Conservation (phyloP, 805 yeast genomes). For the Wickerhamomyces rabaulensis region DNA sequence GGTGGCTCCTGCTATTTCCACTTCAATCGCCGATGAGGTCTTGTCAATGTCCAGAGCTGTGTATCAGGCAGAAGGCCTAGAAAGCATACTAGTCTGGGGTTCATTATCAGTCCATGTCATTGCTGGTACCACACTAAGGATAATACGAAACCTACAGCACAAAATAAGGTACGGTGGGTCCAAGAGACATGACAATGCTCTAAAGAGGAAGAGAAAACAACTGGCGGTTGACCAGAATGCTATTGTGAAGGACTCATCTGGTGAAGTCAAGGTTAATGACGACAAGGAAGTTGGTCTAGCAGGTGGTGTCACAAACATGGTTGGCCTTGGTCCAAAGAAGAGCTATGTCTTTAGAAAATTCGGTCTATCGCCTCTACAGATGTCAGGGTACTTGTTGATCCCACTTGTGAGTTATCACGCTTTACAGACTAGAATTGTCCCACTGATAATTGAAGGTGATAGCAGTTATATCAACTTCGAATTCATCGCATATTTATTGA, state of each 20-base stretch:
- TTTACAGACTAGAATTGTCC: constrained; percentile 41
- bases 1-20: constrained; percentile 45
- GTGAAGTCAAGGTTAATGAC: constrained; percentile 25
- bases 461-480: constrained; percentile 49
- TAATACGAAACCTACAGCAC: constrained; percentile 29
- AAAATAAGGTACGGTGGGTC: constrained; percentile 20
- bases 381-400: constrained; percentile 53
- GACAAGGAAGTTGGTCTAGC: constrained; percentile 54
- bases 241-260: constrained; percentile 5
- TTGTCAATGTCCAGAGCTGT: constrained; percentile 56
- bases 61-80: constrained; percentile 52
- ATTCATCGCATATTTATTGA: constrained; percentile 40
- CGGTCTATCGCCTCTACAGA: constrained; percentile 52
- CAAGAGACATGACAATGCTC: constrained; percentile 18
- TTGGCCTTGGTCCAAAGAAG: constrained; percentile 50
- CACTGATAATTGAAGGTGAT: constrained; percentile 59
- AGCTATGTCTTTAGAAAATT: constrained; percentile 38
- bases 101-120: constrained; percentile 43
- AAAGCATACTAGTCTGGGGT: constrained; percentile 41
- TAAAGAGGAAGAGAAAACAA: constrained; percentile 11
- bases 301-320: constrained; percentile 44
- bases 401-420: constrained; percentile 43
- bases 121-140: constrained; percentile 46
- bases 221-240: constrained; percentile 17
- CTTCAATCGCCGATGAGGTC: constrained; percentile 43